Evolutionary conservation across 305 asterid genomes (phyloP).

Genomic region (Plantago coronopus): DNA sequence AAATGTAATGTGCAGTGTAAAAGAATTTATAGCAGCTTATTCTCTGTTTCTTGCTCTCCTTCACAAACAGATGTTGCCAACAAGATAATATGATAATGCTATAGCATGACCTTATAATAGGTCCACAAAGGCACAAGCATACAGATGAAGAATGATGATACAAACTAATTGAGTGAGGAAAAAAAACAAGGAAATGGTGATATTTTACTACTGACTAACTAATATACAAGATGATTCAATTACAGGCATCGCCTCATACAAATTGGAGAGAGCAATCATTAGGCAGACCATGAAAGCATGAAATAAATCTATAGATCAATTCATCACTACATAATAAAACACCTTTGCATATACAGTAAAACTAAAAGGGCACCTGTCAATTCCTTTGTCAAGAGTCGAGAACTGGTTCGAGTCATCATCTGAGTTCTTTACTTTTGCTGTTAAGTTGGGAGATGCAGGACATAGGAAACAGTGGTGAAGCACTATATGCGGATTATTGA

Average conservation of each 20-base stretch:
- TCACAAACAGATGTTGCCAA: background rate
- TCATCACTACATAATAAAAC: conserved; percentile 1
- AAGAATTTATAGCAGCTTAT: conserved; percentile 1
- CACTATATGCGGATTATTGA: conserved; percentile 67
- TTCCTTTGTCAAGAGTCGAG: background rate
- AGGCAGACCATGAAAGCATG: background rate
- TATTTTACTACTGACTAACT: background rate
- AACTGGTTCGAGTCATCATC: background rate
- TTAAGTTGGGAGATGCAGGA: background rate
- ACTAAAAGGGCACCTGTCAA: conserved; percentile 10
- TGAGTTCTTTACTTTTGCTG: conserved; percentile 5
- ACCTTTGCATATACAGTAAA: background rate
- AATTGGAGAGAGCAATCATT: background rate
- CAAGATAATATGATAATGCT: background rate
- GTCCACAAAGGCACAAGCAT: background rate
- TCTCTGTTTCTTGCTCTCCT: conserved; percentile 10
- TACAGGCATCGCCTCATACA: conserved; percentile 5
- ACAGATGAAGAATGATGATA: conserved; percentile 3
- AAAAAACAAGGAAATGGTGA: background rate
- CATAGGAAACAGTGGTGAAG: too few species aligned
- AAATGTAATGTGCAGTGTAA: conserved; percentile 7
- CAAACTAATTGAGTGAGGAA: background rate
- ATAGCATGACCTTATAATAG: too few species aligned
- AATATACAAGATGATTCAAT: conserved; percentile 10
- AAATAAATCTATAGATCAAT: background rate